These are phyloP conservation scores for Xylaria cubensis DNA, from an alignment of 495 filamentous ascomycete species.

Conservation along the genomic window DNA sequence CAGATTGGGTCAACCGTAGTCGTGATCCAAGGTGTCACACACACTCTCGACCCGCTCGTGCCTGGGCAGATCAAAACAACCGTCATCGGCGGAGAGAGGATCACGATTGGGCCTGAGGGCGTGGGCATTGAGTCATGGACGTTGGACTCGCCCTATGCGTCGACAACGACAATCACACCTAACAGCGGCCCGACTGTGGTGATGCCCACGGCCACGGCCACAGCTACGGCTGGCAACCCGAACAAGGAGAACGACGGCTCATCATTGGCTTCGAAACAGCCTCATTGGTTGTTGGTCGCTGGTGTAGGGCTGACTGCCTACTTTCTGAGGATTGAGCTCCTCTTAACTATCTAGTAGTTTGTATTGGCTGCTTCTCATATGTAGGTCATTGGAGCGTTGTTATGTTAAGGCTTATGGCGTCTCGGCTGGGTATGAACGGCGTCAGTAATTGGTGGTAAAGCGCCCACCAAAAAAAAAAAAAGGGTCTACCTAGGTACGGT, in stretches of 20 bases:
- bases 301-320: conserved; percentile 29
- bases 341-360: neutral
- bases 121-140: conserved; percentile 53
- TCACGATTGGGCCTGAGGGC: conserved; percentile 51
- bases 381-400: neutral
- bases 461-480: neutral
- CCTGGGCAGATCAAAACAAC: conserved; percentile 46
- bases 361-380: neutral
- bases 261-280: conserved; percentile 20
- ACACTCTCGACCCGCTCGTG: conserved; percentile 55
- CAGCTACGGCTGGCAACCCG: conserved; percentile 8
- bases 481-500: conserved; percentile 2
- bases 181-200: conserved; percentile 31
- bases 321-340: neutral
- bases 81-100: conserved; percentile 48
- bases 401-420: neutral
- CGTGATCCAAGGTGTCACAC: conserved; percentile 53
- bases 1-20: conserved; percentile 57
- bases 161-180: conserved; percentile 48
- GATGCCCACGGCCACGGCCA: conserved; percentile 34
- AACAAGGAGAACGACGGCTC: conserved; percentile 17
- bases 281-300: conserved; percentile 10
- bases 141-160: conserved; percentile 50
- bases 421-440: neutral
- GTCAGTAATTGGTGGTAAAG: conserved; percentile 9